Base-by-base conservation (phyloP, 345 rosid genomes). In the Brassica rapa region DNA sequence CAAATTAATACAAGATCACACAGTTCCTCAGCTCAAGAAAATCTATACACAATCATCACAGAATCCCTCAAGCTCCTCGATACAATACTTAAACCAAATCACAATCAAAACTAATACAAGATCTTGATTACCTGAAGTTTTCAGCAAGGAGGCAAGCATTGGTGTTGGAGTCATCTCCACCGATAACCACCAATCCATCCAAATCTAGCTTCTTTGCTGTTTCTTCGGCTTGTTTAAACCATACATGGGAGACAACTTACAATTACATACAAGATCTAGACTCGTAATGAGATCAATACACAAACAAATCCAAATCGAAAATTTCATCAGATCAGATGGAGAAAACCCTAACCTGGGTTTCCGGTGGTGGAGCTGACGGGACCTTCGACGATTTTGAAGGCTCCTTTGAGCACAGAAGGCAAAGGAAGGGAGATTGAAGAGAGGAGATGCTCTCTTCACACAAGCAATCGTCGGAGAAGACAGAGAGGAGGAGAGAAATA, bases 131-230 rank as follows among this genome's bases (percentile, higher is more conserved):
- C 99, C 96, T 89, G 91, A 93, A 95, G 83, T 95, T 85, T 84
- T 93, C 99, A 77, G 98, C 98, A 81, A 93, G 97, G 76, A 95
- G 97, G 86, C 99, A 93, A 75, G 98, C 98, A 74, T 95, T 95
- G 7, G 98, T 95, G 84, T 95, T 95, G 51, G 99, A 95, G 85
- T 95, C 99, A 86, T 95, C 99, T 76, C 99, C 99, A 80, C 99
- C 98, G 49, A 93, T 95, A 66, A 95, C 98, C 64, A 93, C 84
- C 62, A 95, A 88, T 66, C 99, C 98, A 77, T 95, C 98, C 88
- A 95, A 78, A 80, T 93, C 96, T 29, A 93, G 99, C 80, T 90
- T 91, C 84, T 71, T 25, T 2, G 83, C 91, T 12, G 99, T 93
- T 84, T 95, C 99, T 85, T 93, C 96, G 60, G 97, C 99, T 96